Evolutionary conservation across 148 eudicot species (phyloP), one percentile per base, ranked within the genome.

Genomic region (Heliosperma pusillum): DNA sequence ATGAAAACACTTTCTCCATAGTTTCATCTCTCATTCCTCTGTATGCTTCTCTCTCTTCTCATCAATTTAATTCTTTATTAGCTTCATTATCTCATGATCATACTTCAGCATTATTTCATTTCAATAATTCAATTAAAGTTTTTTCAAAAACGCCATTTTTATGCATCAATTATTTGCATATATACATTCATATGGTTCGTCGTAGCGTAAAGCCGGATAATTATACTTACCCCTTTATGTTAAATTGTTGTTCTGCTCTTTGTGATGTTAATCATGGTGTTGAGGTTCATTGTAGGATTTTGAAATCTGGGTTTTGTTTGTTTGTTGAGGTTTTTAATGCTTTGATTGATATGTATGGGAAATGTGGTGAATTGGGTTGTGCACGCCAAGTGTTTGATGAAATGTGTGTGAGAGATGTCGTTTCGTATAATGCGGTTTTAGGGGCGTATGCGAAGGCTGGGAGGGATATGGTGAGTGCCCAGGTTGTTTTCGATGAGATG

Each of bases 281-380:
- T 19, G 87, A 81, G 72, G 73, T 78, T 72, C 82, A 81, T 50
- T 60, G 78, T 3, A 77, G 84, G 4, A 65, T 69, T 69, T 2
- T 76, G 10, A 84, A 73, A 76, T 26, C 84, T 79, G 87, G 87
- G 72, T 79, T 76, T 82, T 66, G 80, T 59, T 76, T 57, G 30
- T 10, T 76, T 74, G 6, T 82, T 68, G 82, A 75, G 71, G 61
- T 78, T 59, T 76, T 36, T 20, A 81, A 84, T 30, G 80, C 84
- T 10, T 70, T 79, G 79, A 66, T 84, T 77, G 85, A 76, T 44
- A 80, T 85, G 83, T 85, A 85, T 64, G 83, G 85, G 12, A 85
- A 85, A 75, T 85, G 85, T 69, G 78, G 82, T 10, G 75, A 80
- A 29, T 42, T 80, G 77, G 67, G 77, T 53, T 52, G 40, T 71